Evolutionary conservation across 2,329 filamentous ascomycete species (phyloP).

Genomic region (Byssothecium circinans): DNA sequence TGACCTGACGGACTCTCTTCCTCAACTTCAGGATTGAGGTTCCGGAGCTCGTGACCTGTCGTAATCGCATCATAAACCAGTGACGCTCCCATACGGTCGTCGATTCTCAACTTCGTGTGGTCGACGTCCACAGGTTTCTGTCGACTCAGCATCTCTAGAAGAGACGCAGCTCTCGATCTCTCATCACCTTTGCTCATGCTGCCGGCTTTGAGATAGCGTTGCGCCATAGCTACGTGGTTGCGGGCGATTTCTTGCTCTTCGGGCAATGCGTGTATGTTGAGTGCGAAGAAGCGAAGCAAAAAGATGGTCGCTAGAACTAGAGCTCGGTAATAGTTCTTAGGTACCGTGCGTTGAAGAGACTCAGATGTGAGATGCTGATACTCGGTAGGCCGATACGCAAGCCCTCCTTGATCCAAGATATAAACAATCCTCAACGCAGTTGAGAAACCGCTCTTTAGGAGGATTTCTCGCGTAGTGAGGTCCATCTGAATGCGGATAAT

Average conservation of each 20-base stretch:
- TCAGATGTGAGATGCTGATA: constrained; percentile 9
- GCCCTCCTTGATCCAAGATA: constrained; percentile 17
- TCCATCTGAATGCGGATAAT: constrained; percentile 22
- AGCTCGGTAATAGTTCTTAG: constrained; percentile 23
- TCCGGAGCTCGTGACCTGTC: constrained; percentile 18
- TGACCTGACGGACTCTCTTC: constrained; percentile 4
- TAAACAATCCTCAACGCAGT: constrained; percentile 23
- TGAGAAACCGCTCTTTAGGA: constrained; percentile 21
- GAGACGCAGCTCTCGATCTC: constrained; percentile 11
- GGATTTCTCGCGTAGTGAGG: constrained; percentile 18
- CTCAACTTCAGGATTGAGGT: constrained; percentile 11
- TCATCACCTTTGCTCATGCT: constrained; percentile 16
- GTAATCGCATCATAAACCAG: constrained; percentile 23
- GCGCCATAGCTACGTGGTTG: constrained; percentile 27
- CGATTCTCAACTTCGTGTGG: constrained; percentile 16
- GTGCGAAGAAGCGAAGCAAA: constrained; percentile 25
- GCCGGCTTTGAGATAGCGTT: constrained; percentile 17
- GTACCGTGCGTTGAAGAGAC: constrained; percentile 12
- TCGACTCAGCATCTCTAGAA: constrained; percentile 19
- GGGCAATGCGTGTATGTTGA: constrained; percentile 19
- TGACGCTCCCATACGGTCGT: constrained; percentile 24
- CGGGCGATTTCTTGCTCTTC: constrained; percentile 26
- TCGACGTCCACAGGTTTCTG: constrained; percentile 21
- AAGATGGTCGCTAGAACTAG: constrained; percentile 21
- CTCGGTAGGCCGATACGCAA: constrained; percentile 13